Percentiles rank a stretch among this genome's conserved stretches.
Evolutionary conservation across 1,284 basidiomycete genomes (phyloP).

Genomic region (Sanghuangporus baumii): DNA sequence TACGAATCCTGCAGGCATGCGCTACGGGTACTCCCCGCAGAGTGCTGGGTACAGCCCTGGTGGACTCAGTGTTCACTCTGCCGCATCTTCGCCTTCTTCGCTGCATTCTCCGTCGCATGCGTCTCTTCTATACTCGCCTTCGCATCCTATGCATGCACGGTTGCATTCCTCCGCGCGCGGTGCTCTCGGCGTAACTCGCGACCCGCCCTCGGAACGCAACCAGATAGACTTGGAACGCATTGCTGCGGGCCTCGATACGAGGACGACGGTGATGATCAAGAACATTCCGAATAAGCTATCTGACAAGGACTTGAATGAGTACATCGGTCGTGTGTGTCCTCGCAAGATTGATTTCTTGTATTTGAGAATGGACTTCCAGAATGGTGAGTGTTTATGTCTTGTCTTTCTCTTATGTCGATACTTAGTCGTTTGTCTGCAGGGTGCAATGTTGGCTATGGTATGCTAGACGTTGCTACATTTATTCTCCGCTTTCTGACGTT

Average conservation of each 20-base stretch:
- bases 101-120: background rate
- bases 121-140: constrained; percentile 3
- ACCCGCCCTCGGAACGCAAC: constrained; percentile 47
- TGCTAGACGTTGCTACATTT: background rate
- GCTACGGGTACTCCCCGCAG: background rate
- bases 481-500: background rate
- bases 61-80: background rate
- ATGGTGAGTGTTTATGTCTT: constrained; percentile 40
- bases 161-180: constrained; percentile 2
- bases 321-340: constrained; percentile 63
- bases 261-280: constrained; percentile 84
- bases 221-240: constrained; percentile 65
- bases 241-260: constrained; percentile 69
- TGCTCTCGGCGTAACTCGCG: constrained; percentile 17
- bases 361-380: constrained; percentile 78
- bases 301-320: constrained; percentile 64
- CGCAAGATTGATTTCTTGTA: constrained; percentile 79
- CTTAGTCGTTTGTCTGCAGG: constrained; percentile 33
- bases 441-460: constrained; percentile 78
- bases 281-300: constrained; percentile 89
- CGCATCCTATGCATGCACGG: constrained; percentile 13
- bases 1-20: background rate
- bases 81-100: constrained; percentile 1
- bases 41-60: constrained; percentile 2
- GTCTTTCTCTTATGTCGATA: background rate